These are phyloP conservation scores for Loxodes magnus DNA, from an alignment of 73 alveolate species.

Conservation along the genomic window DNA sequence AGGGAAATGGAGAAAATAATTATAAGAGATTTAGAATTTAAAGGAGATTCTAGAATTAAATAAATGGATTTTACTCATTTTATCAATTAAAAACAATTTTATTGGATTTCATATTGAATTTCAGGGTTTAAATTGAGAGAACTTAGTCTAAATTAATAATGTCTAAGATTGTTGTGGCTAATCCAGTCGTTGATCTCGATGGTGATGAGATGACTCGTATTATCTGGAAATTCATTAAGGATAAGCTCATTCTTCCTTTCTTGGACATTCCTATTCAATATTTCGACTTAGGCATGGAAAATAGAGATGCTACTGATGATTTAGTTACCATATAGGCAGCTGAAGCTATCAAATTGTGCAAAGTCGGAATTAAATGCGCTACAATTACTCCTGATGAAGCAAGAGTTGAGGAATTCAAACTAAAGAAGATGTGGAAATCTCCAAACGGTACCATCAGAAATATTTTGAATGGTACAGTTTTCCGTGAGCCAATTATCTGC, in stretches of 20 bases:
- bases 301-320: conserved; percentile 75
- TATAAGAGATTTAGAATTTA: too few species aligned
- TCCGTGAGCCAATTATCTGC: conserved; percentile 82
- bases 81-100: too few species aligned
- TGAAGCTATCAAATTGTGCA: conserved; percentile 54
- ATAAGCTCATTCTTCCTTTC: conserved; percentile 59
- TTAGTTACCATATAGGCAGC: conserved; percentile 75
- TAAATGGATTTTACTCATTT: too few species aligned
- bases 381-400: conserved; percentile 89
- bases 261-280: conserved; percentile 65
- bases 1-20: too few species aligned
- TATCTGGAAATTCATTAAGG: conserved; percentile 46
- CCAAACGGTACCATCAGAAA: conserved; percentile 89
- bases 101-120: too few species aligned
- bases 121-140: too few species aligned
- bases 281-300: conserved; percentile 74
- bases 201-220: conserved; percentile 62
- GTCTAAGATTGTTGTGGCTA: conserved; percentile 54
- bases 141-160: conserved; percentile 4
- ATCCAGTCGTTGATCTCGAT: conserved; percentile 81
- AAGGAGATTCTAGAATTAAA: too few species aligned
- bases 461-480: conserved; percentile 78
- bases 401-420: conserved; percentile 63
- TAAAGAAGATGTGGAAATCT: conserved; percentile 84
- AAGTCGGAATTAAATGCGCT: conserved; percentile 86